Base-by-base conservation (phyloP, 169 alveolate species). In the Cryptosporidium viatorum region DNA sequence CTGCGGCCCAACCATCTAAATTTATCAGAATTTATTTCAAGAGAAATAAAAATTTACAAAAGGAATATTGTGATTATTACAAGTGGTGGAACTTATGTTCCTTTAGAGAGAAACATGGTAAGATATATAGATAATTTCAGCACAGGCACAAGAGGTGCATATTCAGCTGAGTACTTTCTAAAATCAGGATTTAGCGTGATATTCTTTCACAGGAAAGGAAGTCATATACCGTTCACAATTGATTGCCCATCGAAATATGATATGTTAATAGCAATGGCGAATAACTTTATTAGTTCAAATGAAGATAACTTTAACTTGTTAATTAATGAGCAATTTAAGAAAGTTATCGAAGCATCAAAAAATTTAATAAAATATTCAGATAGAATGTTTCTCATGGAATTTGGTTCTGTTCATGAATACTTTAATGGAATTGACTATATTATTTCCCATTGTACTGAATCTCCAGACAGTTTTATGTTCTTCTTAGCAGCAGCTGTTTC, bases 1-100 rank as follows among this genome's bases (percentile, higher is more conserved):
- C 37, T 55, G 2, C 18, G 23, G 12, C 35, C 14, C 2, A 55
- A 55, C 67, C 2, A n/a, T 0, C 9, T 23, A 55, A 55, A n/a
- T 55, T 26, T 55, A 21, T 5, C 35, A 1, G 67, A 55, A 55
- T 55, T 55, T 26, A 55, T 55, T n/a, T 55, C 37, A n/a, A 55
- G 67, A 26, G 67, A 55, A 55, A 55, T 55, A n/a, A 67, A 70
- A 31, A 9, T 70, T 16, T 26, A 43, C 18, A 67, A 80, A 16
- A 59, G 89, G 23, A 62, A 26, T 21, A 55, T 95, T 33, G 96
- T 92, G 1, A 65, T 95, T 21, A 85, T 96, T 2, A 95, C 97
- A 2, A 94, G 97, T n/a, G 98, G 98, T 23, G 97, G 98, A 7
- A 95, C 98, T 1, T 93, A 94, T 59, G 97, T 95, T 18, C 97